phyloP scores from a whole-genome alignment of 441 rosid species.

The Croton setiger region DNA sequence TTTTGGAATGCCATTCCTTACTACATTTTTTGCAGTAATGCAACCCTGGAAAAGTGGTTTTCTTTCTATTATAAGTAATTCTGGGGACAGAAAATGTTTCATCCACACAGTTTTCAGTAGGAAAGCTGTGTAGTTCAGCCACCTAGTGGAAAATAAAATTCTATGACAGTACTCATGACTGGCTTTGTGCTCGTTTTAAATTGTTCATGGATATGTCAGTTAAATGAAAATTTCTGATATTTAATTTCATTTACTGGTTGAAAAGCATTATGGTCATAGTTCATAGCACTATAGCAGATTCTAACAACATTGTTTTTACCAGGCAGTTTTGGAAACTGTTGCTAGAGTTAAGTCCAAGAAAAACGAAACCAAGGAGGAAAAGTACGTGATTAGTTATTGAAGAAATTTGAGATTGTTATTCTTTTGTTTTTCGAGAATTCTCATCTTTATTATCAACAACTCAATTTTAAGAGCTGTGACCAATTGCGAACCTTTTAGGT shows the following conservation, averaged over 20 bases:
- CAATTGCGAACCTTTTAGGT: conserved; percentile 41
- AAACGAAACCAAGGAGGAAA: conserved; percentile 91
- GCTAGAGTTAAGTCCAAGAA: conserved; percentile 88
- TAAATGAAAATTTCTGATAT: neutral
- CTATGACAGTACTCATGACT: neutral
- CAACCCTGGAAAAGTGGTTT: neutral
- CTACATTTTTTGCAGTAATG: neutral
- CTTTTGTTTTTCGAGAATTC: conserved; percentile 6
- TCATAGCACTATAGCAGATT: conserved; percentile 13
- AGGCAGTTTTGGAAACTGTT: conserved; percentile 96
- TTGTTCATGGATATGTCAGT: conserved; percentile 1
- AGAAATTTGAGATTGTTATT: neutral
- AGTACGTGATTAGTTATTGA: conserved; percentile 46
- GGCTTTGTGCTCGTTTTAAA: neutral
- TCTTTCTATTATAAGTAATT: too few relatives aligned
- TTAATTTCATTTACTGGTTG: neutral
- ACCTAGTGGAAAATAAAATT: neutral
- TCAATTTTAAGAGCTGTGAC: conserved; percentile 25
- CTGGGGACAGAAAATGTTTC: neutral
- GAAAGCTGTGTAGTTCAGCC: neutral
- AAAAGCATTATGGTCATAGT: neutral
- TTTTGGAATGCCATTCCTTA: neutral
- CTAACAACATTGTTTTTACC: conserved; percentile 32
- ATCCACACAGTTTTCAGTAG: neutral
- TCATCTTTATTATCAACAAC: neutral